Evolutionary conservation across 2,329 filamentous ascomycete genomes (phyloP).

Genomic region (Hypoxylon sp.): DNA sequence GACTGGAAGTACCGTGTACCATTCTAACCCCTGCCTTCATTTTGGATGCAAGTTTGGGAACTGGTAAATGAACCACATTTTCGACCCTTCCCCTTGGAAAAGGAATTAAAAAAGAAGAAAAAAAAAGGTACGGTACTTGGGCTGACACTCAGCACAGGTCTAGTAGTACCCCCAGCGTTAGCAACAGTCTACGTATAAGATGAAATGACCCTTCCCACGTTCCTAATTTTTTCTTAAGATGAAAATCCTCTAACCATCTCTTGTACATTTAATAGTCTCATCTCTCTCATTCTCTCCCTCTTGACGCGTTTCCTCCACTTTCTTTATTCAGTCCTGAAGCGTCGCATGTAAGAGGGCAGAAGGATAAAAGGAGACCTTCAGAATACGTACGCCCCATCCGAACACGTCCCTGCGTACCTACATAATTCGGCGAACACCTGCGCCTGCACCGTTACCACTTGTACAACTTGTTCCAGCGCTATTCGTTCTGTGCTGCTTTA

Average conservation of each 20-base stretch:
- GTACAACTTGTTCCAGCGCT: conserved; percentile 51
- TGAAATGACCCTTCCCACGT: conserved; percentile 51
- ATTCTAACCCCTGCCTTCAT: conserved; percentile 37
- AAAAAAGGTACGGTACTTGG: conserved; percentile 41
- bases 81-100: conserved; percentile 42
- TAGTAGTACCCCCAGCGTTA: conserved; percentile 39
- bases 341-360: conserved; percentile 21
- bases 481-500: conserved; percentile 48
- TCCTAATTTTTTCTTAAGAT: conserved; percentile 44
- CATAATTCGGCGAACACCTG: conserved; percentile 44
- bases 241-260: conserved; percentile 48
- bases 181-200: conserved; percentile 50
- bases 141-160: conserved; percentile 40
- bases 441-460: conserved; percentile 44
- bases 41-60: conserved; percentile 40
- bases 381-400: conserved; percentile 34
- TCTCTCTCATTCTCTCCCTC: conserved; percentile 37
- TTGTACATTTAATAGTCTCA: conserved; percentile 47
- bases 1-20: conserved; percentile 36
- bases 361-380: conserved; percentile 23
- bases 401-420: conserved; percentile 38
- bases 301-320: conserved; percentile 30
- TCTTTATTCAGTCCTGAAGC: conserved; percentile 29
- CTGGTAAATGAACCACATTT: conserved; percentile 50
- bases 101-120: conserved; percentile 32